phyloP scores from a whole-genome alignment of 2,329 filamentous ascomycete genomes.

The Colletotrichum caudatum region DNA sequence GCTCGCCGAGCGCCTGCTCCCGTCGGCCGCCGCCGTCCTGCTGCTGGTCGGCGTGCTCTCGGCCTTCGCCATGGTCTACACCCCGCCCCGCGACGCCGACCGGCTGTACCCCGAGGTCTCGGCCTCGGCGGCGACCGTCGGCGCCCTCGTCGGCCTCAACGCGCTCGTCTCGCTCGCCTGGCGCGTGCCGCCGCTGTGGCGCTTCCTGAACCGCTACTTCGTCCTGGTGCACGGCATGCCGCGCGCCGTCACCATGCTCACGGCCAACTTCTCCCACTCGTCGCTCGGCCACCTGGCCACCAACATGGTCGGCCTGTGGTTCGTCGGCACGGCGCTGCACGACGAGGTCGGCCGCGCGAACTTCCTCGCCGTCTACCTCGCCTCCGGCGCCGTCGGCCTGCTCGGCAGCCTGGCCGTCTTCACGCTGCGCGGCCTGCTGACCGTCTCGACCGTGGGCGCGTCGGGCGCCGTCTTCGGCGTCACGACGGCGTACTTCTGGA shows the following conservation, averaged over 20 bases:
- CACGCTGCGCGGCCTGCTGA: slow-evolving; percentile 59
- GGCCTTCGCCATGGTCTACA: slow-evolving; percentile 62
- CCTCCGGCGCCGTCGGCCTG: slow-evolving; percentile 68
- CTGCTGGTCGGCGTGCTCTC: slow-evolving; percentile 59
- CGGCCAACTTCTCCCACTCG: slow-evolving; percentile 78
- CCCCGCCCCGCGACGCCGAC: slow-evolving; percentile 47
- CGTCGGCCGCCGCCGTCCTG: slow-evolving; percentile 62
- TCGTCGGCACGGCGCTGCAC: slow-evolving; percentile 75
- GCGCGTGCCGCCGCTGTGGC: slow-evolving; percentile 75
- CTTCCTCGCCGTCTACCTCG: slow-evolving; percentile 76
- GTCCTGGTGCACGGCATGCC: slow-evolving; percentile 74
- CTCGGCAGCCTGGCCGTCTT: slow-evolving; percentile 67
- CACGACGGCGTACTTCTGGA: slow-evolving; percentile 71
- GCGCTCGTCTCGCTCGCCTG: slow-evolving; percentile 67
- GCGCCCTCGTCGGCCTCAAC: slow-evolving; percentile 71
- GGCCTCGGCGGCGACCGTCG: slow-evolving; percentile 73
- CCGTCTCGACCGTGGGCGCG: slow-evolving; percentile 71
- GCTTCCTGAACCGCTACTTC: slow-evolving; percentile 75
- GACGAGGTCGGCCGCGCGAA: slow-evolving; percentile 77
- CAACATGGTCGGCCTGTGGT: slow-evolving; percentile 75
- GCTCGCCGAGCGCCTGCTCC: slow-evolving; percentile 66
- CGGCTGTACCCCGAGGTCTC: slow-evolving; percentile 72
- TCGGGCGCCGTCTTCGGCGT: slow-evolving; percentile 74
- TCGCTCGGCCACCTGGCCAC: slow-evolving; percentile 67
- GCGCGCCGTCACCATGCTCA: slow-evolving; percentile 70